phyloP scores from a whole-genome alignment of 768 basidiomycete genomes.

The Lactarius quietus region DNA sequence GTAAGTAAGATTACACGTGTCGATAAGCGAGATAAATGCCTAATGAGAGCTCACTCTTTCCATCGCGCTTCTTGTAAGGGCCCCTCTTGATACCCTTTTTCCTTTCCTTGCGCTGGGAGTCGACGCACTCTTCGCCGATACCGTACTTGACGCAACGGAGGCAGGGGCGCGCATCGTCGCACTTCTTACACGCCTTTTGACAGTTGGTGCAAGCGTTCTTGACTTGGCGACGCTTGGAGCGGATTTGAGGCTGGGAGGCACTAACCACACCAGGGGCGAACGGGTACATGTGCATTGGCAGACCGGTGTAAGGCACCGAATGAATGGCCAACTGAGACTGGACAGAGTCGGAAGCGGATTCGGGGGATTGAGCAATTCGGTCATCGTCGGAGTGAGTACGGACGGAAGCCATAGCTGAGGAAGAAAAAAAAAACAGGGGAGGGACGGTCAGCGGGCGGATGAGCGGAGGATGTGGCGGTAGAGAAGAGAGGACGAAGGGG shows the following conservation, averaged over 20 bases:
- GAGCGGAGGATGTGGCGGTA: slow-evolving; percentile 25
- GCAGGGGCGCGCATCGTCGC: slow-evolving; percentile 88
- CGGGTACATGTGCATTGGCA: slow-evolving; percentile 70
- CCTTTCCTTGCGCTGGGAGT: slow-evolving; percentile 90
- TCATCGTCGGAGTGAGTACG: slow-evolving; percentile 34
- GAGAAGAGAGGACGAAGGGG: slow-evolving; percentile 22
- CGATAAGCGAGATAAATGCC: slow-evolving; percentile 20
- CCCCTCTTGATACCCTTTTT: slow-evolving; percentile 85
- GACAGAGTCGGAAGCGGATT: slow-evolving; percentile 32
- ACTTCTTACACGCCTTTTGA: slow-evolving; percentile 90
- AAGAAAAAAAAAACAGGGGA: neutral
- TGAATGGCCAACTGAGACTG: slow-evolving; percentile 52
- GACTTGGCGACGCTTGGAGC: slow-evolving; percentile 81
- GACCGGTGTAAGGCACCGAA: slow-evolving; percentile 47
- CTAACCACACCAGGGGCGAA: slow-evolving; percentile 49
- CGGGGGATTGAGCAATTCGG: slow-evolving; percentile 35
- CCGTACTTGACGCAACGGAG: slow-evolving; percentile 92
- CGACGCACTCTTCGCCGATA: slow-evolving; percentile 79
- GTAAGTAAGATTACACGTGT: slow-evolving; percentile 27
- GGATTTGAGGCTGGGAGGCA: slow-evolving; percentile 47
- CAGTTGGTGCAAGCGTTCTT: slow-evolving; percentile 91
- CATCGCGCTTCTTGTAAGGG: slow-evolving; percentile 95
- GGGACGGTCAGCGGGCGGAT: slow-evolving; percentile 11
- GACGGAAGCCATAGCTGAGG: slow-evolving; percentile 25
- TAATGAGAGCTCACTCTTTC: slow-evolving; percentile 60